These are phyloP conservation scores for Fagus sylvatica DNA, from an alignment of 306 rosid species.

Conservation along the genomic window DNA sequence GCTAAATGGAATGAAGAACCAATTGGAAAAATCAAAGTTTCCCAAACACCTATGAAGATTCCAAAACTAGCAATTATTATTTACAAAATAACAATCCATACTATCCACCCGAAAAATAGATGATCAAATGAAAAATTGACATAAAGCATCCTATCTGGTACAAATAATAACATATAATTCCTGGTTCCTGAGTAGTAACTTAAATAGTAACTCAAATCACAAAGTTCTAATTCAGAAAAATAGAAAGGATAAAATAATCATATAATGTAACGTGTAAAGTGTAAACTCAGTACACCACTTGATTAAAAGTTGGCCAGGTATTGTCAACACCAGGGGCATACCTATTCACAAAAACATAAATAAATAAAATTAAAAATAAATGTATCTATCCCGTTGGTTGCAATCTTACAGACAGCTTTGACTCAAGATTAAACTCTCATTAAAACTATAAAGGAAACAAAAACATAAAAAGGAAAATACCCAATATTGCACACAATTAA, in stretches of 20 bases:
- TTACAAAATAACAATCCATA: not conserved
- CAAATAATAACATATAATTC: not conserved
- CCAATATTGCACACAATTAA: not conserved
- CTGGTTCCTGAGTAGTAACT: no score
- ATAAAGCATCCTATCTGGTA: not conserved
- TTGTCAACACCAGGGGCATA: not conserved
- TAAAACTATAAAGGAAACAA: not conserved
- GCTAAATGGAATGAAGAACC: not conserved
- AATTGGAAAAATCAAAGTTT: not conserved
- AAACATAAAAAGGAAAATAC: not conserved
- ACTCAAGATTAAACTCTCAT: not conserved
- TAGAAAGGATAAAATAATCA: not conserved
- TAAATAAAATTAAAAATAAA: no score
- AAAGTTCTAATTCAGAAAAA: not conserved
- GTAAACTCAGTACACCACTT: not conserved
- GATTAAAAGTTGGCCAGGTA: not conserved
- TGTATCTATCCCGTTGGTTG: not conserved
- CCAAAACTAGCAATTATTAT: not conserved
- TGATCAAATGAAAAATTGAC: not conserved
- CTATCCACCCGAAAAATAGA: not conserved
- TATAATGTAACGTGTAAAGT: no score
- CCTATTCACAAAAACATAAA: not conserved
- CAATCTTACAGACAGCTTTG: not conserved
- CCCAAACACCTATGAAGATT: no score
- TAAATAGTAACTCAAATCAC: not conserved